phyloP scores from a whole-genome alignment of 257 asterid genomes.

The Mentha longifolia region DNA sequence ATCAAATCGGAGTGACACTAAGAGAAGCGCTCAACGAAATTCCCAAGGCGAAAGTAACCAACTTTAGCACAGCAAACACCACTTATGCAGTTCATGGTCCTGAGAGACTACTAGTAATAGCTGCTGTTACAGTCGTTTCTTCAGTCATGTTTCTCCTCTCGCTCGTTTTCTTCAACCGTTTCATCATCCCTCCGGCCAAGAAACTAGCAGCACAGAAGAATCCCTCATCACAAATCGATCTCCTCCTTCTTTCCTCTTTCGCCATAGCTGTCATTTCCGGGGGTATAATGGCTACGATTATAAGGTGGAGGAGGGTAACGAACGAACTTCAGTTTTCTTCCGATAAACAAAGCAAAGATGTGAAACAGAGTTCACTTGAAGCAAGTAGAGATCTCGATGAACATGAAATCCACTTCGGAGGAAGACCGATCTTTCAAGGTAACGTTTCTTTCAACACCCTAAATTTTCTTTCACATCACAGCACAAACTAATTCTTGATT shows the following conservation, averaged over 20 bases:
- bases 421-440: slow-evolving; percentile 86
- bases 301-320: slow-evolving; percentile 56
- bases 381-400: slow-evolving; percentile 45
- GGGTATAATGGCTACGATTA: slow-evolving; percentile 42
- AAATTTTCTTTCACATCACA: slow-evolving; percentile 8
- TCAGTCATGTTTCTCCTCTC: slow-evolving; percentile 53
- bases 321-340: slow-evolving; percentile 43
- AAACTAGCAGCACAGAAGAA: slow-evolving; percentile 45
- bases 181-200: slow-evolving; percentile 43
- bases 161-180: slow-evolving; percentile 54
- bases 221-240: slow-evolving; percentile 59
- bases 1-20: slow-evolving; percentile 44
- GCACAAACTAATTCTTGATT: slow-evolving; percentile 20
- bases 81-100: slow-evolving; percentile 51
- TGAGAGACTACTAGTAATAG: slow-evolving; percentile 49
- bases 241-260: slow-evolving; percentile 60
- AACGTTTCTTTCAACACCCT: slow-evolving; percentile 11
- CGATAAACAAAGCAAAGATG: slow-evolving; percentile 35
- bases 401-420: slow-evolving; percentile 72
- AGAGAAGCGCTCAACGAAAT: slow-evolving; percentile 46
- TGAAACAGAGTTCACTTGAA: slow-evolving; percentile 42
- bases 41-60: slow-evolving; percentile 40
- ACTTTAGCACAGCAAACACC: slow-evolving; percentile 41
- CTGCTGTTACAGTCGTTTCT: slow-evolving; percentile 47
- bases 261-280: slow-evolving; percentile 49